A percentile compares a stretch with the other conserved stretches of the same genome.
Conservation (phyloP, 2,329 filamentous ascomycete species). For the Colletotrichum nymphaeae region DNA sequence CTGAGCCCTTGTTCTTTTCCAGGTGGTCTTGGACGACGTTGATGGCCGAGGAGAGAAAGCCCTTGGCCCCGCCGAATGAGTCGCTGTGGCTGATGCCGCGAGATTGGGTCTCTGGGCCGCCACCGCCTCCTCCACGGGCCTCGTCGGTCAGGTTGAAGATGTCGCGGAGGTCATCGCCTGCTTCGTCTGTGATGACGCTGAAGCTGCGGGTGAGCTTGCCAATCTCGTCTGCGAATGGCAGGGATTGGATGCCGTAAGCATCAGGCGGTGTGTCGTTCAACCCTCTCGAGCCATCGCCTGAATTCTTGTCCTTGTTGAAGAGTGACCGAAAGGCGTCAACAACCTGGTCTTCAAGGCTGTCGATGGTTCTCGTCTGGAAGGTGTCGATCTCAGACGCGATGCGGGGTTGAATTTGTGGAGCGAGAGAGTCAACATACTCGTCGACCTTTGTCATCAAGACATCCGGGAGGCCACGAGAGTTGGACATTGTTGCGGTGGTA, state of each 20-base stretch:
- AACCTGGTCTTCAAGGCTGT: constrained; percentile 56
- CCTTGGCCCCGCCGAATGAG: constrained; percentile 45
- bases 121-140: constrained; percentile 29
- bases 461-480: constrained; percentile 49
- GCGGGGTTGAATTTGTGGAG: constrained; percentile 58
- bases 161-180: constrained; percentile 54
- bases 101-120: constrained; percentile 39
- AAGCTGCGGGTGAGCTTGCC: constrained; percentile 54
- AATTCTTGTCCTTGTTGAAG: constrained; percentile 49
- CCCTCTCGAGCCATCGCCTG: constrained; percentile 37
- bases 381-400: constrained; percentile 55
- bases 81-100: constrained; percentile 37
- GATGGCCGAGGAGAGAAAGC: constrained; percentile 55
- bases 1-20: constrained; percentile 42
- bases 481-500: constrained; percentile 43
- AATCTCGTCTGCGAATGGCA: constrained; percentile 60
- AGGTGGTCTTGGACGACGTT: constrained; percentile 54
- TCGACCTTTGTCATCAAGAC: constrained; percentile 57
- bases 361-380: constrained; percentile 58
- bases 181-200: constrained; percentile 51
- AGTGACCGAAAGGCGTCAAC: constrained; percentile 57
- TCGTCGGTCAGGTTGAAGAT: constrained; percentile 56
- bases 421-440: constrained; percentile 59
- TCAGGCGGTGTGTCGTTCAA: constrained; percentile 51
- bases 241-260: constrained; percentile 52